Conservation (phyloP, 2,329 filamentous ascomycete species). For the Trichoderma koningiopsis region DNA sequence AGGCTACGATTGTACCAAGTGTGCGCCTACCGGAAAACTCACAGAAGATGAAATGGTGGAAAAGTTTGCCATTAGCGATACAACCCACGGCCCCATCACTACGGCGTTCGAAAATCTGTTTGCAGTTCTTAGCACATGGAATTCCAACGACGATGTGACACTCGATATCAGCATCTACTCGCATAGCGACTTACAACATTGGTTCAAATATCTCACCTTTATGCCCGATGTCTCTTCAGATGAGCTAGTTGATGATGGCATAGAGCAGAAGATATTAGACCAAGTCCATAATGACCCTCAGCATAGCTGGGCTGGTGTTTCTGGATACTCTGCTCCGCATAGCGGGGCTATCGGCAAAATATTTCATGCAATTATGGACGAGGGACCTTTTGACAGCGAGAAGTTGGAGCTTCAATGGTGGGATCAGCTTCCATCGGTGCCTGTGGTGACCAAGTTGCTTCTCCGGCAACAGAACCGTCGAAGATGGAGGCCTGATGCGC, state of each 20-base stretch:
- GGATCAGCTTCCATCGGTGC: constrained; percentile 32
- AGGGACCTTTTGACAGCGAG: constrained; percentile 25
- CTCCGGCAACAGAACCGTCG: constrained; percentile 41
- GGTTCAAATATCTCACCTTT: constrained; percentile 35
- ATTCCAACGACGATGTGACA: constrained; percentile 33
- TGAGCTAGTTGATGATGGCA: background rate
- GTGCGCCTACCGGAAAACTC: background rate
- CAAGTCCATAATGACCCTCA: constrained; percentile 10
- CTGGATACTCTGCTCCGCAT: constrained; percentile 23
- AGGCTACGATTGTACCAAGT: constrained; percentile 28
- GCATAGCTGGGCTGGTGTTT: constrained; percentile 16
- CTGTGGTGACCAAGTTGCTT: constrained; percentile 37
- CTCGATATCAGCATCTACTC: constrained; percentile 42
- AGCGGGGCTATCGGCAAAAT: background rate
- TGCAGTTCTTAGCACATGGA: constrained; percentile 36
- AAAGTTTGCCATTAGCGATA: constrained; percentile 22
- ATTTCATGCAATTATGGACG: constrained; percentile 34
- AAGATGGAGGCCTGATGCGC: constrained; percentile 34
- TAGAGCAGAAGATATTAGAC: background rate
- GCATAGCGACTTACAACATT: constrained; percentile 38
- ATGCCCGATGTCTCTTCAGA: constrained; percentile 20
- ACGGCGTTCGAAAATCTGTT: constrained; percentile 35
- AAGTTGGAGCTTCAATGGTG: constrained; percentile 1
- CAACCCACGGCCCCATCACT: constrained; percentile 26
- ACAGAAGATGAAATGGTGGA: background rate